Evolutionary conservation across 1,139 yeast species (phyloP).

Genomic region (Blastobotrys buckinghamii): DNA sequence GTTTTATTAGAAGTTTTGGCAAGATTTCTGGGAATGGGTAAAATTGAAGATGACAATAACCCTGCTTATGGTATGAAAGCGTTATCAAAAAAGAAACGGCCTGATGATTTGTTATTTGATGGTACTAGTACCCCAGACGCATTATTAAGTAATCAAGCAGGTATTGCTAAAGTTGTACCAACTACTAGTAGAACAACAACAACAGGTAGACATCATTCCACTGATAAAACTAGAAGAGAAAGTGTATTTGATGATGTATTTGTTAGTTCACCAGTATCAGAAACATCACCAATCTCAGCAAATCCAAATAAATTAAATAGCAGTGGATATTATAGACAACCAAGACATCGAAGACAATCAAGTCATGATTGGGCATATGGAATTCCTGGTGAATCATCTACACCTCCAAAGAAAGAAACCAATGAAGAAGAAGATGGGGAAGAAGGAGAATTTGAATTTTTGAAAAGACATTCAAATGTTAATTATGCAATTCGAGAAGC

Average conservation of each 20-base stretch:
- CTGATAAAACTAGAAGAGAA: background rate
- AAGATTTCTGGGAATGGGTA: slow-evolving; percentile 24
- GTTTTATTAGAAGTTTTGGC: slow-evolving; percentile 29
- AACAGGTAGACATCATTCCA: background rate
- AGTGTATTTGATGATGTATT: slow-evolving; percentile 18
- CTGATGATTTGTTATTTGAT: slow-evolving; percentile 1
- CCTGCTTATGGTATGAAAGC: slow-evolving; percentile 15
- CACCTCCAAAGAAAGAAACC: background rate
- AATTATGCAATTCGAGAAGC: slow-evolving; percentile 36
- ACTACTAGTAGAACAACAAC: background rate
- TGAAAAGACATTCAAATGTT: slow-evolving; percentile 14
- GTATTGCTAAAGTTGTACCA: slow-evolving; percentile 5
- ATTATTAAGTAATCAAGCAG: slow-evolving; percentile 8
- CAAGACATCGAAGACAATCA: slow-evolving; percentile 23
- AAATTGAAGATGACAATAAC: background rate
- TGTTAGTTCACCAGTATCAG: slow-evolving; percentile 23
- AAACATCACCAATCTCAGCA: slow-evolving; percentile 16
- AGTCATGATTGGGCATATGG: slow-evolving; percentile 26
- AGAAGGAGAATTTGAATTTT: slow-evolving; percentile 12
- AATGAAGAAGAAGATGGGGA: slow-evolving; percentile 4
- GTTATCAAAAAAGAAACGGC: slow-evolving; percentile 7
- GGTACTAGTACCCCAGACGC: slow-evolving; percentile 10
- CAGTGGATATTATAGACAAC: slow-evolving; percentile 25
- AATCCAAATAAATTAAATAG: background rate
- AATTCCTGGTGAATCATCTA: slow-evolving; percentile 3